Evolutionary conservation across 805 yeast genomes (phyloP), one percentile per base, ranked within the genome.

Genomic region (Myxozyma sirexii): DNA sequence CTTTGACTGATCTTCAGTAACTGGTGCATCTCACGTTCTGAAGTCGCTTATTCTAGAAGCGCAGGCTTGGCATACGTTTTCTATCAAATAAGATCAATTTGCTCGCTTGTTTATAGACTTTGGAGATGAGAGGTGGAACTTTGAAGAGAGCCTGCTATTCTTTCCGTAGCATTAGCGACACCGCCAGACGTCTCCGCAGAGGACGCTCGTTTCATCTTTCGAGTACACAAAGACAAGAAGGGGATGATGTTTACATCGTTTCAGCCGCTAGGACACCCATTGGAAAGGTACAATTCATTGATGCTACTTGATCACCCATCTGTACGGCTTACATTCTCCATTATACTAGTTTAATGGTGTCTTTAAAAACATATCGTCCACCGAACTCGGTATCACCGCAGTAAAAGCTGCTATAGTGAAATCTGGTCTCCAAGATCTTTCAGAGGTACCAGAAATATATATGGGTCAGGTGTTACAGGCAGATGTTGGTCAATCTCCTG

Each of bases 391-490:
- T 53, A 82, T 90, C 27, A 85, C 85, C 64, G 97, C 97, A 44
- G 94, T 91, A 62, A 84, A 83, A 66, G 87, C 93, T 52, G 97
- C 96, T 6, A 76, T 93, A 58, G 88, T 78, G 57, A 45, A 59
- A 70, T 96, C 97, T 59, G 83, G 85, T 72, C 82, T 93, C 75
- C 79, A 86, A 62, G 51, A 58, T 46, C 49, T 41, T 17, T 21
- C 56, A 2, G 54, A 54, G 15, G 94, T 89, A 57, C 96, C 92
- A 66, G 98, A 93, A 76, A 85, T 93, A 72, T 82, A 88, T 71
- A 91, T 91, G 74, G 99, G 99, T 71, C 88, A 90, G 71, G 99
- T 91, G 51, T 76, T 90, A 71, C 89, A 88, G 71, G 98, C 97
- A 65, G 90, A 90, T 70, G 86, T 89, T 62, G 98, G 99, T 64